These are phyloP conservation scores for Suillus subluteus DNA, from an alignment of 768 basidiomycete species.

Conservation along the genomic window DNA sequence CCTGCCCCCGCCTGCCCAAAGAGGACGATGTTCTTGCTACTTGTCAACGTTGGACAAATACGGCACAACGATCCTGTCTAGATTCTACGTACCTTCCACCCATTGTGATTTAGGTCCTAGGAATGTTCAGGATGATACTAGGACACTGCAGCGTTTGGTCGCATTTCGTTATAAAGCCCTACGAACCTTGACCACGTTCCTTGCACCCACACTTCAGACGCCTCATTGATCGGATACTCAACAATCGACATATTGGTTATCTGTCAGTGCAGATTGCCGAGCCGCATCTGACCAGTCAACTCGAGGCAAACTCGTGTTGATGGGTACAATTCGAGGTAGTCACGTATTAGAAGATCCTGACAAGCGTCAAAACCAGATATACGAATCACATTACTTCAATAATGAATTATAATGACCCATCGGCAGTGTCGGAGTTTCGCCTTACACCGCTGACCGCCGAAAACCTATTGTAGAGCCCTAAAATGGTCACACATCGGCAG, in stretches of 20 bases:
- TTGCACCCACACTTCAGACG: not conserved
- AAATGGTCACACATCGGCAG: no score
- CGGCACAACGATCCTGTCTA: not conserved
- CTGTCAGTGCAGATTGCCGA: not conserved
- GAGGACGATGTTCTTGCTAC: no score
- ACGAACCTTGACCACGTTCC: not conserved
- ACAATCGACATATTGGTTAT: not conserved
- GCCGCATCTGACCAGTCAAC: not conserved
- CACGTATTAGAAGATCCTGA: no score
- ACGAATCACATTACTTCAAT: no score
- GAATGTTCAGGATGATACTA: not conserved
- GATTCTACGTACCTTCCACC: not conserved
- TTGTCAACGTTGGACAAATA: not conserved
- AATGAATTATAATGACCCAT: no score
- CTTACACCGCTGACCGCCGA: no score
- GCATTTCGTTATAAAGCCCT: not conserved
- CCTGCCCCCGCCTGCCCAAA: no score
- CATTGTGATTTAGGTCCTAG: not conserved
- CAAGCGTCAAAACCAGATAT: no score
- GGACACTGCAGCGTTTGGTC: not conserved
- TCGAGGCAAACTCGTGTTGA: constrained; percentile 3
- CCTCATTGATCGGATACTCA: not conserved
- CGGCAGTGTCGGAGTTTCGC: no score
- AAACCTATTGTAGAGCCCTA: no score
- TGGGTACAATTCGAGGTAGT: not conserved